Evolutionary conservation across 2,329 filamentous ascomycete genomes (phyloP).

Genomic region (Penicillium brasilianum): DNA sequence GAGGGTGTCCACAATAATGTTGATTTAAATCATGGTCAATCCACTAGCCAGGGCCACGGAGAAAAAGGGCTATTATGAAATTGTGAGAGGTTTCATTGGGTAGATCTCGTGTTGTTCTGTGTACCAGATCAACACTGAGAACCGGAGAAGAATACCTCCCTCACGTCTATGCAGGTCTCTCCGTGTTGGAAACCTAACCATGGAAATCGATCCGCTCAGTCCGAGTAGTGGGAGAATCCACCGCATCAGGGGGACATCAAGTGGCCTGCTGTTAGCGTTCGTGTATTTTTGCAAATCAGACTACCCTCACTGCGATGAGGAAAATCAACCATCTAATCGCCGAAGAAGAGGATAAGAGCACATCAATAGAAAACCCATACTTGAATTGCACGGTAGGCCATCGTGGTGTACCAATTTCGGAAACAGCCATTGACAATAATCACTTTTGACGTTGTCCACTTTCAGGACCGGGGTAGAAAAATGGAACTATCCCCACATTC

Average conservation of each 20-base stretch:
- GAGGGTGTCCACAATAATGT: background rate
- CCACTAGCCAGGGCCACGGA: background rate
- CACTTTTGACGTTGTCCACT: background rate
- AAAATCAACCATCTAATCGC: background rate
- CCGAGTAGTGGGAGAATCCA: constrained; percentile 5
- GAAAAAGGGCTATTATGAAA: background rate
- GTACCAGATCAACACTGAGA: background rate
- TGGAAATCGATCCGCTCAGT: constrained; percentile 15
- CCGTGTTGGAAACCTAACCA: constrained; percentile 6
- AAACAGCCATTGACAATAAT: background rate
- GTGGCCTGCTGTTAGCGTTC: too few relatives aligned
- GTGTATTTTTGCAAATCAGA: too few relatives aligned
- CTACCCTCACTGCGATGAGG: too few relatives aligned
- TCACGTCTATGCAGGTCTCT: background rate
- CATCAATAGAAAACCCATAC: background rate
- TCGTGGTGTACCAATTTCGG: background rate
- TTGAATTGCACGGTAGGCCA: background rate
- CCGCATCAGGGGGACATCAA: background rate
- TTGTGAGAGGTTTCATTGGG: background rate
- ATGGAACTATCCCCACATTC: constrained; percentile 22
- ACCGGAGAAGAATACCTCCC: background rate
- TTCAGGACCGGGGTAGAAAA: background rate
- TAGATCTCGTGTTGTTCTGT: background rate
- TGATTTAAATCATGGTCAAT: background rate
- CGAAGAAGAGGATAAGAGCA: background rate